Conservation (phyloP, 257 asterid species). For the Jasminum sambac region DNA sequence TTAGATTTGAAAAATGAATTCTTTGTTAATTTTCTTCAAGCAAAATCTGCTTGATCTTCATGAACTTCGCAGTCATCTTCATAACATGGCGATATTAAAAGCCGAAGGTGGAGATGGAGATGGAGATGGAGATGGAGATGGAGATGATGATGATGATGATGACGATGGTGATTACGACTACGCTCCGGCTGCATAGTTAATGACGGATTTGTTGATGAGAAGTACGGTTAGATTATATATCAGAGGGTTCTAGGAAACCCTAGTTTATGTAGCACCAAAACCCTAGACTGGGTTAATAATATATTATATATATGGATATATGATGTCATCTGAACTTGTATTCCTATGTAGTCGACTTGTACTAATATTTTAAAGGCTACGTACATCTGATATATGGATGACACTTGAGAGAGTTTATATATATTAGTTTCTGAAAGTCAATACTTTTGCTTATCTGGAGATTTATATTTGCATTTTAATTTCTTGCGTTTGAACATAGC, state of each 20-base stretch:
- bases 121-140: background rate
- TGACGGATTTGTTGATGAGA: background rate
- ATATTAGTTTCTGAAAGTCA: background rate
- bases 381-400: too few species aligned
- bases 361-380: background rate
- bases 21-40: background rate
- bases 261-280: background rate
- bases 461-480: background rate
- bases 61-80: background rate
- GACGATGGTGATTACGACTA: background rate
- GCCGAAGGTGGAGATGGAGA: background rate
- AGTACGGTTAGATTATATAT: background rate
- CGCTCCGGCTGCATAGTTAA: background rate
- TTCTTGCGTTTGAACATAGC: background rate
- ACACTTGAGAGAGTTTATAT: too few species aligned
- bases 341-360: background rate
- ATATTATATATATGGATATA: background rate
- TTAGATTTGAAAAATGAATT: background rate
- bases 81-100: background rate
- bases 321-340: background rate
- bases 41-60: background rate
- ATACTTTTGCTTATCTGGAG: background rate
- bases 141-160: background rate
- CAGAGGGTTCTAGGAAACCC: background rate
- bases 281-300: background rate